phyloP scores from a whole-genome alignment of 2,329 filamentous ascomycete genomes.

The Xylaria arbuscula region DNA sequence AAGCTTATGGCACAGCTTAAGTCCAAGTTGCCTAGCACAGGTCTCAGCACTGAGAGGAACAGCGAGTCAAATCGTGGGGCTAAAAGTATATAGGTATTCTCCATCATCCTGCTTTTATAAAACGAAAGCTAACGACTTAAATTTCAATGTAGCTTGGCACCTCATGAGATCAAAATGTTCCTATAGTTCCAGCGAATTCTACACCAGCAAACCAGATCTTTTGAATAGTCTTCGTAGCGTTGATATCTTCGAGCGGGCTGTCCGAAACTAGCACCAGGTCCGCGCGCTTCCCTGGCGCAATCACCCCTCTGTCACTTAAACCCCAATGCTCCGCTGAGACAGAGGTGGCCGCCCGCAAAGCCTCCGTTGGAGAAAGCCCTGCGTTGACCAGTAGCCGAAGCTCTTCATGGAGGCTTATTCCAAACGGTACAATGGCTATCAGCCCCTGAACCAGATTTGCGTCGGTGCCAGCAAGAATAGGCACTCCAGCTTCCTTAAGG shows the following conservation, averaged over 20 bases:
- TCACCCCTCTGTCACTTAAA: conserved; percentile 24
- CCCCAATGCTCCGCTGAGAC: conserved; percentile 29
- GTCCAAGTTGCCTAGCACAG: too few species aligned
- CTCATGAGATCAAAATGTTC: conserved; percentile 23
- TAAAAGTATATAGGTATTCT: not conserved
- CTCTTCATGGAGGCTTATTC: conserved; percentile 32
- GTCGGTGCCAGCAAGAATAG: conserved; percentile 34
- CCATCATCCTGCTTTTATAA: not conserved
- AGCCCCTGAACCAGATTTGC: conserved; percentile 20
- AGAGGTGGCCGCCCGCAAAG: conserved; percentile 27
- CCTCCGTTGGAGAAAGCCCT: conserved; percentile 25
- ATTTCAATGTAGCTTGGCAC: not conserved
- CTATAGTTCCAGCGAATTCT: conserved; percentile 27
- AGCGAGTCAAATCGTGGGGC: too few species aligned
- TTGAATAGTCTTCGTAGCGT: conserved; percentile 22
- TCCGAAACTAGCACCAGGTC: conserved; percentile 30
- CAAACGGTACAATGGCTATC: conserved; percentile 22
- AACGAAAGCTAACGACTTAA: not conserved
- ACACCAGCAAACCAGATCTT: conserved; percentile 32
- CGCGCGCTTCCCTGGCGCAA: conserved; percentile 28
- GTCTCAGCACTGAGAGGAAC: too few species aligned
- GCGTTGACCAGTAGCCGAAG: conserved; percentile 32
- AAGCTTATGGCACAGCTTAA: too few species aligned
- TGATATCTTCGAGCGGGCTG: conserved; percentile 30
- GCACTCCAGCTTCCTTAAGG: conserved; percentile 29